A percentile compares a stretch with the other conserved stretches of the same genome.
phyloP scores from a whole-genome alignment of 2,329 filamentous ascomycete species.

The Monosporascus sp. region DNA sequence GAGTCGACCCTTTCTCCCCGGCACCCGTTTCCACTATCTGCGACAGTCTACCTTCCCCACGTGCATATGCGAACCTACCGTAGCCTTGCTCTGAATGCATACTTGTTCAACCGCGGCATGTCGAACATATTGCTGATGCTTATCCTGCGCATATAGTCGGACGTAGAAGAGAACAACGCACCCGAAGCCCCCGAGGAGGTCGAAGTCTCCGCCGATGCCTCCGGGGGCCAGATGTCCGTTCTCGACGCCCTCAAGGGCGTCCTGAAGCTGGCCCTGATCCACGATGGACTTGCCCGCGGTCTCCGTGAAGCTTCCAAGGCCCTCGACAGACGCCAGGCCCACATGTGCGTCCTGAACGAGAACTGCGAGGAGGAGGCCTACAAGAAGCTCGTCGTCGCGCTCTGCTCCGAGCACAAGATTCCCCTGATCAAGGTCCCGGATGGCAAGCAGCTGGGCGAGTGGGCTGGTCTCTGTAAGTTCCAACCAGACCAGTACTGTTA shows the following conservation, averaged over 20 bases:
- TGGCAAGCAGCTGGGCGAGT: conserved; percentile 99
- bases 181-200: conserved; percentile 83
- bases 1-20: neutral
- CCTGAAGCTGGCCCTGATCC: conserved; percentile 96
- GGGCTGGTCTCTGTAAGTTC: conserved; percentile 96
- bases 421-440: conserved; percentile 99
- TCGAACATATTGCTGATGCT: conserved; percentile 16
- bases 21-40: neutral
- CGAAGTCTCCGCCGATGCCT: conserved; percentile 88
- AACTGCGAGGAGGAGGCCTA: conserved; percentile 99
- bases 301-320: conserved; percentile 98
- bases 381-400: conserved; percentile 99
- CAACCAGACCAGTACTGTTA: neutral
- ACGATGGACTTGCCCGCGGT: conserved; percentile 97
- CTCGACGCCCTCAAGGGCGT: conserved; percentile 98
- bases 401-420: conserved; percentile 99
- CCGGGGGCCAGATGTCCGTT: conserved; percentile 93
- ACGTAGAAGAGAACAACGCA: conserved; percentile 98
- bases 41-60: neutral
- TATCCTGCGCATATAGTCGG: conserved; percentile 60
- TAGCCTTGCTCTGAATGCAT: conserved; percentile 4
- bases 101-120: conserved; percentile 6
- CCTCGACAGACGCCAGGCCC: conserved; percentile 94
- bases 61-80: conserved; percentile 2
- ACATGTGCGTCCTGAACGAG: conserved; percentile 99